phyloP scores from a whole-genome alignment of 2,329 filamentous ascomycete species.

The Pleurostoma richardsiae region DNA sequence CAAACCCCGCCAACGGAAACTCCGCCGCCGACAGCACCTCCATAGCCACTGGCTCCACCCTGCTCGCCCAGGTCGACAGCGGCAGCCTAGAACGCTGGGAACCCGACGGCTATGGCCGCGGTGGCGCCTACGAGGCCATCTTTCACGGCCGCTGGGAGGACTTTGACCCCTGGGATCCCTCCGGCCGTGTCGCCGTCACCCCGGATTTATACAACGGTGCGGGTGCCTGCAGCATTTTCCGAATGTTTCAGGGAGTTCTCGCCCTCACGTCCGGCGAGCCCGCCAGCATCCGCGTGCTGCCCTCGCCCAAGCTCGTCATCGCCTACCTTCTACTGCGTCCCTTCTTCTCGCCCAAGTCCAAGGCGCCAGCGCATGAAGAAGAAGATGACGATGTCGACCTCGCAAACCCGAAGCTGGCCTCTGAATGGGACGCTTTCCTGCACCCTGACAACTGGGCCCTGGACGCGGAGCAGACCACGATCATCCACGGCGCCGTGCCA shows the following conservation, averaged over 20 bases:
- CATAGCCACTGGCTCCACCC: conserved; percentile 33
- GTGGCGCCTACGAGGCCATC: conserved; percentile 49
- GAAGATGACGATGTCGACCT: conserved; percentile 12
- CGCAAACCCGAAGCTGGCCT: conserved; percentile 22
- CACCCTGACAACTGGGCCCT: conserved; percentile 38
- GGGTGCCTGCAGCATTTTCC: conserved; percentile 52
- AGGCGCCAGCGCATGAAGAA: conserved; percentile 27
- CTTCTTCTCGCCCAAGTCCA: conserved; percentile 43
- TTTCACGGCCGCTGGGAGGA: conserved; percentile 51
- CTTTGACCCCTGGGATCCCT: conserved; percentile 51
- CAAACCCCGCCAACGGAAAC: conserved; percentile 21
- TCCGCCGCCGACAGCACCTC: conserved; percentile 17
- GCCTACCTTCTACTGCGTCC: conserved; percentile 45
- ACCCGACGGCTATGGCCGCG: conserved; percentile 57
- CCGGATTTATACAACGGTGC: conserved; percentile 54
- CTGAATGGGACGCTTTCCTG: conserved; percentile 47
- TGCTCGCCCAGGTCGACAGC: conserved; percentile 65
- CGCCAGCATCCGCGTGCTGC: conserved; percentile 40
- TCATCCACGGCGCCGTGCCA: conserved; percentile 54
- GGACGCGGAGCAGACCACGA: conserved; percentile 44
- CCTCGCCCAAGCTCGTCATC: conserved; percentile 41
- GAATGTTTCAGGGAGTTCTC: conserved; percentile 54
- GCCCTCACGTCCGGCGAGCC: conserved; percentile 47
- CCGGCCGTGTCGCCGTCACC: conserved; percentile 46
- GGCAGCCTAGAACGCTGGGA: conserved; percentile 71